A percentile compares a stretch with the other conserved stretches of the same genome.
Evolutionary conservation across 352 stramenopile genomes (phyloP).

Genomic region (Phytophthora litchii): DNA sequence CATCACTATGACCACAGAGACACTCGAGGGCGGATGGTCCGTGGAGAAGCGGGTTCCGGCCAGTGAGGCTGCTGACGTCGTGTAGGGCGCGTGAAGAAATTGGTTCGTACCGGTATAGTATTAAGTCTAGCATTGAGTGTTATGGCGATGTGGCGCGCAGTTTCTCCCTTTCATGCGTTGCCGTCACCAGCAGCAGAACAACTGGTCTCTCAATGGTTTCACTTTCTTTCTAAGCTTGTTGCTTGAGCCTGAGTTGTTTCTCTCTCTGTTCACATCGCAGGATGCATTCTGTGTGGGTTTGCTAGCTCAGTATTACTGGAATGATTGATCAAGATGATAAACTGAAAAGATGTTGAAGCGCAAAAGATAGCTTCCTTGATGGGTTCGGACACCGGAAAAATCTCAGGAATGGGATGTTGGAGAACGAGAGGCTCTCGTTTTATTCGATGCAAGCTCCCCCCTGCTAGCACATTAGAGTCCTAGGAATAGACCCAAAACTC

Average conservation of each 20-base stretch:
- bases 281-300: slow-evolving; percentile 4
- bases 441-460: too few species aligned
- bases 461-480: too few species aligned
- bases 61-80: slow-evolving; percentile 52
- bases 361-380: slow-evolving; percentile 4
- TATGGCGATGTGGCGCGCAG: not conserved
- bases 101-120: slow-evolving; percentile 39
- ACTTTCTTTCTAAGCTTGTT: slow-evolving; percentile 2
- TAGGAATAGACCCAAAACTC: too few species aligned
- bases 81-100: slow-evolving; percentile 40
- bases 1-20: slow-evolving; percentile 67
- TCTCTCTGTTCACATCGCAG: slow-evolving; percentile 7
- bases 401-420: slow-evolving; percentile 15
- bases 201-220: slow-evolving; percentile 14
- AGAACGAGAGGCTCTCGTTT: too few species aligned
- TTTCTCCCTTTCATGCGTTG: slow-evolving; percentile 6
- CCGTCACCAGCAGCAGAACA: slow-evolving; percentile 6
- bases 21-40: slow-evolving; percentile 82
- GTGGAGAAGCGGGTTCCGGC: slow-evolving; percentile 79
- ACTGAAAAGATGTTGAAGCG: not conserved
- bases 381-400: slow-evolving; percentile 4
- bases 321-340: not conserved
- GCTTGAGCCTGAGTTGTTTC: not conserved
- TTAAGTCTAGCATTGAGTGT: slow-evolving; percentile 12
- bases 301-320: not conserved